Percentiles rank a stretch among this genome's conserved stretches.
Conservation (phyloP, 1,139 yeast genomes). For the Hyphopichia pseudoburtonii region DNA sequence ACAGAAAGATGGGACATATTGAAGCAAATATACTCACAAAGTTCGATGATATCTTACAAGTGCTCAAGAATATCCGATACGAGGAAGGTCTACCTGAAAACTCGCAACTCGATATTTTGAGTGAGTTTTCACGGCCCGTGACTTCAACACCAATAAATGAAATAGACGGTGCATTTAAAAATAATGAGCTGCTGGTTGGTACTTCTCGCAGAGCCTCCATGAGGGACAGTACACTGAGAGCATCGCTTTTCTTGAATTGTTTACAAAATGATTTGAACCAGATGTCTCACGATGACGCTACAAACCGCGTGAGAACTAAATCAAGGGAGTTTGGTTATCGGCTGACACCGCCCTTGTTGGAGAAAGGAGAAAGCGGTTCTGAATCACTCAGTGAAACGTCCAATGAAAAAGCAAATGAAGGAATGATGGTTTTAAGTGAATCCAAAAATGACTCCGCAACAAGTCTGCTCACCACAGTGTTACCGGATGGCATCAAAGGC, state of each 20-base stretch:
- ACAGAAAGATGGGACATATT: constrained; percentile 22
- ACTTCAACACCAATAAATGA: constrained; percentile 24
- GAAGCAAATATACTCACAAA: constrained; percentile 43
- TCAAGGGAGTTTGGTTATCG: no score
- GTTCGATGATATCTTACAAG: constrained; percentile 41
- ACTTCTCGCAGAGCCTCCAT: not conserved
- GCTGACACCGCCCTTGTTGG: not conserved
- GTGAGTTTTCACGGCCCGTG: constrained; percentile 12
- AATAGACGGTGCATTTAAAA: no score
- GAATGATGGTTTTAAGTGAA: constrained; percentile 1
- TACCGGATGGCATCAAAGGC: no score
- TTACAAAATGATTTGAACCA: constrained; percentile 2
- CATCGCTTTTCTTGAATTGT: constrained; percentile 3
- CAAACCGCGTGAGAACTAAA: no score
- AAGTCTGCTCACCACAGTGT: no score
- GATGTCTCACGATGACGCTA: no score
- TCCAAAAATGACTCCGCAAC: no score
- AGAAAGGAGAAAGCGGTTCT: constrained; percentile 1
- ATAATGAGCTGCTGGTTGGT: not conserved
- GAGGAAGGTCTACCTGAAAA: constrained; percentile 19
- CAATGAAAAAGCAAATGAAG: constrained; percentile 1
- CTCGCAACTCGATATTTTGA: constrained; percentile 16
- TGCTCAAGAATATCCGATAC: constrained; percentile 10
- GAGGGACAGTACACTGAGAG: not conserved
- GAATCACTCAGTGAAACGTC: not conserved